Conservation (phyloP, 495 filamentous ascomycete species). For the Pyrenula aspistea region DNA sequence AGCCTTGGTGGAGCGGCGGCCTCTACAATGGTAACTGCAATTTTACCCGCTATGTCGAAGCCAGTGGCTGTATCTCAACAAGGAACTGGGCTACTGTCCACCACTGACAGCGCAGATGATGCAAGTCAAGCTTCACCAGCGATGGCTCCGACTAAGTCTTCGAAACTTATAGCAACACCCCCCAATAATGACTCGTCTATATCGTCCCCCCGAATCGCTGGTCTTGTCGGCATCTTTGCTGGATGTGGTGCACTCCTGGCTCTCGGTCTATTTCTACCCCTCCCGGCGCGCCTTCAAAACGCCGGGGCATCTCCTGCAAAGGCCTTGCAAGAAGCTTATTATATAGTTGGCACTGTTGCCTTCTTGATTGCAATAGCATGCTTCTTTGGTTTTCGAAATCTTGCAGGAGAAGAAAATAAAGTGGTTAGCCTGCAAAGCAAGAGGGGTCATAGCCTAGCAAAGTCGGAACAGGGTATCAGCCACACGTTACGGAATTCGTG, state of each 20-base stretch:
- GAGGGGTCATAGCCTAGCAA: background rate
- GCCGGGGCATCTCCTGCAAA: constrained; percentile 50
- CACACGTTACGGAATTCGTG: constrained; percentile 18
- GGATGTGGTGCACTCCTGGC: constrained; percentile 85
- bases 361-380: constrained; percentile 60
- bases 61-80: constrained; percentile 48
- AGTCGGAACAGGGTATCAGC: constrained; percentile 1
- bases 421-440: constrained; percentile 34
- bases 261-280: constrained; percentile 66
- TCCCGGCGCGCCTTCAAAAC: constrained; percentile 66
- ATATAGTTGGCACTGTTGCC: constrained; percentile 64
- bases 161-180: constrained; percentile 1
- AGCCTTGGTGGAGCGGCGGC: constrained; percentile 82
- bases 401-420: constrained; percentile 70
- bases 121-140: constrained; percentile 38
- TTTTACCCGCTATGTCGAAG: constrained; percentile 70
- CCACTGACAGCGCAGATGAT: background rate
- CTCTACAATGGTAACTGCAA: constrained; percentile 96
- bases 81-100: constrained; percentile 19
- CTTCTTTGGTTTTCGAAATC: constrained; percentile 65
- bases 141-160: constrained; percentile 17
- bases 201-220: constrained; percentile 58
- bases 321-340: constrained; percentile 72
- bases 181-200: constrained; percentile 2
- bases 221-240: constrained; percentile 83